These are phyloP conservation scores for Pseudonitzschia multiseries DNA, from an alignment of 108 stramenopile genomes.

Conservation along the genomic window DNA sequence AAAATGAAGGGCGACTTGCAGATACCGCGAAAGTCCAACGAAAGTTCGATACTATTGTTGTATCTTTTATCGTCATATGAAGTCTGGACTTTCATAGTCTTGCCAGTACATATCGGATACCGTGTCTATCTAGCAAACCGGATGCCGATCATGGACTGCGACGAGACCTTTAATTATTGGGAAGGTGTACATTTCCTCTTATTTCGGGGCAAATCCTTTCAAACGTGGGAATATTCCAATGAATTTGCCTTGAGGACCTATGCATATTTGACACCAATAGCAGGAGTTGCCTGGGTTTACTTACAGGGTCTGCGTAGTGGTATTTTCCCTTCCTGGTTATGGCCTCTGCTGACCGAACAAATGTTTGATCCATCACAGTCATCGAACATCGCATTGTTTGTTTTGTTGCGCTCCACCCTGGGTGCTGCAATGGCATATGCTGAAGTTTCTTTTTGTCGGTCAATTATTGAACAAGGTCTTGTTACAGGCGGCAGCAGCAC, in stretches of 20 bases:
- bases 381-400: constrained; percentile 49
- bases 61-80: neutral
- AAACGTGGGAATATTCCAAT: constrained; percentile 97
- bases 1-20: neutral
- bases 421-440: constrained; percentile 40
- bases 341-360: constrained; percentile 32
- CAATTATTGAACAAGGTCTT: constrained; percentile 20
- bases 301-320: constrained; percentile 20
- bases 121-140: constrained; percentile 72
- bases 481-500: neutral
- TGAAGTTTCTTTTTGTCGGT: constrained; percentile 39
- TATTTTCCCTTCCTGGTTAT: constrained; percentile 20
- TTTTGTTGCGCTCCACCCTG: constrained; percentile 45
- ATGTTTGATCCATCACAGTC: neutral
- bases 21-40: neutral
- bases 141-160: constrained; percentile 92
- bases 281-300: constrained; percentile 6
- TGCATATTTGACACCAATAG: constrained; percentile 79
- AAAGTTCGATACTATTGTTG: neutral
- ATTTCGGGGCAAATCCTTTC: constrained; percentile 61
- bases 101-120: constrained; percentile 49
- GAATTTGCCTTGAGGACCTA: constrained; percentile 92
- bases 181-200: constrained; percentile 93
- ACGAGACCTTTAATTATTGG: constrained; percentile 99
- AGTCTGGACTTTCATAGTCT: constrained; percentile 8